Conservation (phyloP, 148 eudicot genomes). For the Cornus controversa region DNA sequence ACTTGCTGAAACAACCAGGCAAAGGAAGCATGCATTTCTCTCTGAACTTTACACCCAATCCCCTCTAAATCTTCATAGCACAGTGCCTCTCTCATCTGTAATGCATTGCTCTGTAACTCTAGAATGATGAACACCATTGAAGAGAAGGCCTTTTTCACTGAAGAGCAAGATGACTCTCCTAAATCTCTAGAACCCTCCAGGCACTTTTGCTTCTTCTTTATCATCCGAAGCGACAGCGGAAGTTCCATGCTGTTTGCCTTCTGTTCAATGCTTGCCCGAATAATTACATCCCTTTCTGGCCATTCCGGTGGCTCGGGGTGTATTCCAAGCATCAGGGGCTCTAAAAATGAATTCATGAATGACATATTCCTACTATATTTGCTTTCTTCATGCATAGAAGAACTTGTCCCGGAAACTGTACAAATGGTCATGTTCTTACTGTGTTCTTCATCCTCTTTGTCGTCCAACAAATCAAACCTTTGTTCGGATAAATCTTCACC, state of each 20-base stretch:
- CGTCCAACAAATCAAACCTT: background rate
- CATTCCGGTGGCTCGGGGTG: slow-evolving; percentile 57
- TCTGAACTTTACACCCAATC: slow-evolving; percentile 38
- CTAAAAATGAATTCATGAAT: slow-evolving; percentile 17
- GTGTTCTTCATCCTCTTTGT: background rate
- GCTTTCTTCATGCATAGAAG: no score
- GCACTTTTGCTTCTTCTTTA: slow-evolving; percentile 46
- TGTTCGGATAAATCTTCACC: slow-evolving; percentile 12
- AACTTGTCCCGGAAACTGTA: background rate
- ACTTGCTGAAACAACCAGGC: slow-evolving; percentile 70
- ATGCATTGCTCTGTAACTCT: slow-evolving; percentile 57
- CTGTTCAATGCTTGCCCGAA: slow-evolving; percentile 42
- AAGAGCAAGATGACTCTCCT: slow-evolving; percentile 18
- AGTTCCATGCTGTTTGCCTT: slow-evolving; percentile 56
- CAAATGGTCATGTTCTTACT: background rate
- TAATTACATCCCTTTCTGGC: slow-evolving; percentile 60
- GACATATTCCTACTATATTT: background rate
- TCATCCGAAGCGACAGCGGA: slow-evolving; percentile 64
- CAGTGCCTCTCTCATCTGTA: slow-evolving; percentile 43
- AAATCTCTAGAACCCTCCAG: slow-evolving; percentile 6
- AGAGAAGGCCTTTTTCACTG: slow-evolving; percentile 32
- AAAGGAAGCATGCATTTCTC: slow-evolving; percentile 59
- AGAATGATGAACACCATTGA: slow-evolving; percentile 36
- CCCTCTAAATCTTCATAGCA: slow-evolving; percentile 49
- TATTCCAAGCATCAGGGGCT: slow-evolving; percentile 56